Conservation (phyloP, 352 stramenopile genomes). For the Pythium sp. region DNA sequence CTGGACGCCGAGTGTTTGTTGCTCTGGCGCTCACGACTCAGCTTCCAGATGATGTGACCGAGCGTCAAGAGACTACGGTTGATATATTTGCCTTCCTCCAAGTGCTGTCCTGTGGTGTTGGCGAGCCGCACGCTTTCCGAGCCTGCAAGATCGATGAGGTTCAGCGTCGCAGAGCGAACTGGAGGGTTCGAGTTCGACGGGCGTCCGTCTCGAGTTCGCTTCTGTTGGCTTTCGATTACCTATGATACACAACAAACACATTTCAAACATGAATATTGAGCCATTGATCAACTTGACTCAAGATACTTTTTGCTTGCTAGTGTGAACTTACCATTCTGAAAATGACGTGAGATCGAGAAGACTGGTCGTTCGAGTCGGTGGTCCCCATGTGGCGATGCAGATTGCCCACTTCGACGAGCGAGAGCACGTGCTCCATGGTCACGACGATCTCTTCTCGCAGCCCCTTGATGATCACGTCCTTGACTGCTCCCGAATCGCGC, state of each 20-base stretch:
- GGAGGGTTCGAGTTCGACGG: constrained; percentile 15
- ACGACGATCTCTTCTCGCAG: constrained; percentile 79
- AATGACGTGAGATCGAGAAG: constrained; percentile 72
- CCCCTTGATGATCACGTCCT: constrained; percentile 86
- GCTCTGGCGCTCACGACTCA: constrained; percentile 58
- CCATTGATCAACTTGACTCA: constrained; percentile 10
- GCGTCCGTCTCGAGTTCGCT: constrained; percentile 27
- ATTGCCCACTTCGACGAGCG: constrained; percentile 81
- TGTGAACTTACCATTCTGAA: constrained; percentile 54
- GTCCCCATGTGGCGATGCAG: constrained; percentile 72
- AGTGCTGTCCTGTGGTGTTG: constrained; percentile 70
- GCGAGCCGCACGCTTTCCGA: constrained; percentile 82
- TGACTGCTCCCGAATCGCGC: constrained; percentile 33
- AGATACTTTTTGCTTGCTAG: neutral
- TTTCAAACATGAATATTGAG: constrained; percentile 29
- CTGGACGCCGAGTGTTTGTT: constrained; percentile 18
- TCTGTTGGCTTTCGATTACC: constrained; percentile 74
- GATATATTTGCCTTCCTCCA: constrained; percentile 89
- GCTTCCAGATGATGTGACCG: constrained; percentile 93
- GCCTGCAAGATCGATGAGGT: constrained; percentile 90
- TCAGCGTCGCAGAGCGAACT: constrained; percentile 81
- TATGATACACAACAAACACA: constrained; percentile 36
- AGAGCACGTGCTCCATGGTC: constrained; percentile 78
- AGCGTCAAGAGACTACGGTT: constrained; percentile 91
- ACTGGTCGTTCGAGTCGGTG: constrained; percentile 78